Evolutionary conservation across 164 flowering plant species (phyloP), one percentile per base, ranked within the genome.

Genomic region (Kalanchoe fedtschenkoi): DNA sequence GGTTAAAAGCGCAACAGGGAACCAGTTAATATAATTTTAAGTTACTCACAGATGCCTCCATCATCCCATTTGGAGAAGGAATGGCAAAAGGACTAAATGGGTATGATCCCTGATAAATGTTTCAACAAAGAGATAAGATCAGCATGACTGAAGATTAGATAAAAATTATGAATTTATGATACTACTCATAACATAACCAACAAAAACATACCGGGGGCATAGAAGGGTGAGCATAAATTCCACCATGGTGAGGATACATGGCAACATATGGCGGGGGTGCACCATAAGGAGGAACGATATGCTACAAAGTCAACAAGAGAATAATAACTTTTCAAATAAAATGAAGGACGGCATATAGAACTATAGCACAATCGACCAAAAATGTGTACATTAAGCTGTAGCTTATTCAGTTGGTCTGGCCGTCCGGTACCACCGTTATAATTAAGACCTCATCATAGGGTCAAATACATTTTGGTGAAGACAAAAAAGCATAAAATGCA

Each of bases 261-360:
- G 95, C 87, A 68, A 91, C 86, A 72, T 92, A 91, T 55, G 98
- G 96, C 0, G 96, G 95, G 44, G 98, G 85, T 58, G 98, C 86
- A 43, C 96, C 96, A 81, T 89, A 92, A 1, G 98, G 96, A 71
- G 98, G 93, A 83, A 92, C 87, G 42, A 89, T 68, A 69, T 79
- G 98, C 98, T 92, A 85, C 75, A 81, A 29, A 68, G 6, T 15
- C 29, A 61, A 64, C 13, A 47, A 47, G 8, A 47, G 24, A 8
- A 7, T 21, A 47, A 65, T 15, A 32, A 28, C 9, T 37, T 15
- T 30, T 32, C 57, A 6, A 4, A 53, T 29, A 57, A 44, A 14
- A 19, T 41, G 19, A 43, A 32, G 62, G 8, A 21, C 10, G 10
- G 35, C 30, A n/a, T 14, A 8, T 7, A 8, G 1, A 9, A 54